These are phyloP conservation scores for Solanum hybrid DNA, from an alignment of 305 asterid genomes.

Conservation along the genomic window DNA sequence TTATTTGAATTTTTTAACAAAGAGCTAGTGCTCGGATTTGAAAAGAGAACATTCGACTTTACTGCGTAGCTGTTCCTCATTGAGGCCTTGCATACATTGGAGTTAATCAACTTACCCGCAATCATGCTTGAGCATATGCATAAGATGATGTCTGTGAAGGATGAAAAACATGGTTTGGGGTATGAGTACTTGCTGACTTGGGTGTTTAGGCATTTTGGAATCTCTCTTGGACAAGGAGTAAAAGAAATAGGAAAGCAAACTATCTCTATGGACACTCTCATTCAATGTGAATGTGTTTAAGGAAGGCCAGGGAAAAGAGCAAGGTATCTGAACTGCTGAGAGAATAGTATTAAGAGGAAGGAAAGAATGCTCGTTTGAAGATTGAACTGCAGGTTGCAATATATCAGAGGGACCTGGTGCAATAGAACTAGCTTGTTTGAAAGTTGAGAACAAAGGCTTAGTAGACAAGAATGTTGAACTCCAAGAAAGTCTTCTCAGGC, in stretches of 20 bases:
- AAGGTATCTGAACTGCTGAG: background rate
- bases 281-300: background rate
- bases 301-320: background rate
- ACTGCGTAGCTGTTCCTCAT: background rate
- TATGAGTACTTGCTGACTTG: background rate
- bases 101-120: too few relatives aligned
- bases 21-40: too few relatives aligned
- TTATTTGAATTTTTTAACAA: too few relatives aligned
- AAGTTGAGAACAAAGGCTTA: background rate
- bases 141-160: background rate
- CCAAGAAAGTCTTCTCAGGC: background rate
- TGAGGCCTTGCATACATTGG: background rate
- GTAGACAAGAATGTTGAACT: background rate
- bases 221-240: background rate
- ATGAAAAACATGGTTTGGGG: background rate
- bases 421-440: background rate
- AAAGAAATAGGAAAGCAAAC: background rate
- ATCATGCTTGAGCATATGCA: background rate
- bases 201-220: background rate
- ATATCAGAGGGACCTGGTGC: background rate
- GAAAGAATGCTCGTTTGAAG: background rate
- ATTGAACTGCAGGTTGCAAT: background rate
- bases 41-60: background rate
- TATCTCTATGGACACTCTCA: background rate
- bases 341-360: background rate